Base-by-base conservation (phyloP, 371 early-diverging fungal species). In the Circinella minor region DNA sequence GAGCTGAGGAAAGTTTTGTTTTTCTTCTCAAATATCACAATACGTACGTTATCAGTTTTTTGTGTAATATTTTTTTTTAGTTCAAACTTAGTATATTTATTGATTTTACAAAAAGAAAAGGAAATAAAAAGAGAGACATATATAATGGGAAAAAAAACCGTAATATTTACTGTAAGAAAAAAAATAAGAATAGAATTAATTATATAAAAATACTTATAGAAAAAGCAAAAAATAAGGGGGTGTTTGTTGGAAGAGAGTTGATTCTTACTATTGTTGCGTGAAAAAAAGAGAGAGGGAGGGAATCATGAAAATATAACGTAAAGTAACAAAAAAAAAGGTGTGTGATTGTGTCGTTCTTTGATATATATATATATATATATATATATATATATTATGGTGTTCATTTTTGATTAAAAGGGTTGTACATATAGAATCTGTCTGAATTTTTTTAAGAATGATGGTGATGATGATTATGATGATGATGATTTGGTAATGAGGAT, bases 401-500 rank as follows among this genome's bases (percentile, higher is more conserved):
- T 27, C 27, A 27, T 27, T 27, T 6, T 9, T 43, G 43, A 43
- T 9, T 9, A 11, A 43, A 43, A 11, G 34, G 39, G 62, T 9
- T 11, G 2, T 17, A 61, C 46, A 43, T 61, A 61, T 34, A 11
- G 60, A n/a, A 1, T 36, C 2, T 61, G 39, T 61, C 36, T 61
- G 38, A 3, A 39, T 38, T 6, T 61, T 9, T 61, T 61, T 14
- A 43, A 61, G 38, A 18, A 46, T 43, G 46, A 11, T 61, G 61
- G 61, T 61, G n/a, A 4, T 63, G 63, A 14, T 63, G 38, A n/a
- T 61, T 18, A 38, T 61, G 38, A 36, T 63, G 38, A n/a, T 61
- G 61, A 38, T 61, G 61, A 37, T 17, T 47, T 18, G 43, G 63
- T 15, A 46, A 46, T 46, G 47, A 63, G 6, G 63, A 63, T 20